Evolutionary conservation across 129 eudicot species (phyloP), one percentile per base, ranked within the genome.

Genomic region (Centella asiatica): DNA sequence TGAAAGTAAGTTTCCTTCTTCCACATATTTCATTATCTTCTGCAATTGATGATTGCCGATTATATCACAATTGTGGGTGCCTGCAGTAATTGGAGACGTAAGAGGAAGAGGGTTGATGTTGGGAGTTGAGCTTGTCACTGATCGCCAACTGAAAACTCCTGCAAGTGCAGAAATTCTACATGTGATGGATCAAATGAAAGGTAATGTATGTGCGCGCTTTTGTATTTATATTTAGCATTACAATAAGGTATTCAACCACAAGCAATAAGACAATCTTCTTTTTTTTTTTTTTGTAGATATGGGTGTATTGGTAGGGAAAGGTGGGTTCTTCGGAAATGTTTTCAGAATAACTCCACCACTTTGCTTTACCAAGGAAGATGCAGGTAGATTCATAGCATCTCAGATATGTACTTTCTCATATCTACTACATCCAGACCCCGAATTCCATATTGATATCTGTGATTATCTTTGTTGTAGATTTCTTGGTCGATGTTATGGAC

Each of bases 301-400:
- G 74, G 97, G 97, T 44, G 94, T 90, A 31, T 76, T 86, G 67
- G 74, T 90, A 18, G 95, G 97, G 20, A 90, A 90, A 86, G 97
- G 95, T 61, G 95, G 95, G 25, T 90, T 86, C 57, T 72, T 66
- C 32, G 94, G 97, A 52, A 90, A 90, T 44, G 94, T 90, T 18
- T 90, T 90, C 77, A 78, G 95, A 58, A 71, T 90, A 67, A 90
- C 95, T 53, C 97, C 97, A 53, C 97, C 97, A 15, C 87, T 90
- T 50, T 90, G 97, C 69, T 83, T 90, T 82, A 86, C 82, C 65
- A 90, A 83, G 75, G 87, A 83, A 53, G 97, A 86, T 71, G 94
- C 95, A 52, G 95, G 97, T 90, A 22, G 2, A 79, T 56, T 47
- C 49, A 52, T 1, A 37, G 2, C 37, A 51, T 44, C 2, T 5